A percentile compares a stretch with the other conserved stretches of the same genome.
phyloP scores from a whole-genome alignment of 2,329 filamentous ascomycete species.

The Paraphaeosphaeria minitans region DNA sequence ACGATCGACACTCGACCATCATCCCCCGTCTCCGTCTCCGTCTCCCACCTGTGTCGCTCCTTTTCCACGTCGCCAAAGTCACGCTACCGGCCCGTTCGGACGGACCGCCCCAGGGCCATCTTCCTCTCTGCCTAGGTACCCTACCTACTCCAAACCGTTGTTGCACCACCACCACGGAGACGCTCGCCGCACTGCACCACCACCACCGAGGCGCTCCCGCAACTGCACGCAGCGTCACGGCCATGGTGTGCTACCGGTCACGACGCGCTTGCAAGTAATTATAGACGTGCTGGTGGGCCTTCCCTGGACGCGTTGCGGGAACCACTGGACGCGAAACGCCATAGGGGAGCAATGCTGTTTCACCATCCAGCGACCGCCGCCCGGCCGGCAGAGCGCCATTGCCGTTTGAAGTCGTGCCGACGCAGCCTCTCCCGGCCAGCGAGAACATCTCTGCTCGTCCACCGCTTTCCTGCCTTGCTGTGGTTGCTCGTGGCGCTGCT shows the following conservation, averaged over 20 bases:
- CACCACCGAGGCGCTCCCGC: not conserved
- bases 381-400: conserved; percentile 18
- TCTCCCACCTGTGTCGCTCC: conserved; percentile 31
- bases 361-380: conserved; percentile 35
- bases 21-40: conserved; percentile 14
- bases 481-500: conserved; percentile 35
- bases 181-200: not conserved
- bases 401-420: conserved; percentile 28
- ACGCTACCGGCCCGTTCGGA: conserved; percentile 18
- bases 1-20: conserved; percentile 30
- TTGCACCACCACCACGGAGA: conserved; percentile 2
- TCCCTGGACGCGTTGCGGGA: conserved; percentile 5
- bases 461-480: conserved; percentile 21
- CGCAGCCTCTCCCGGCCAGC: conserved; percentile 24
- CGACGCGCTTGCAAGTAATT: conserved; percentile 25
- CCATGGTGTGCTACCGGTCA: conserved; percentile 27
- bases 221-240: conserved; percentile 10
- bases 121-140: not conserved
- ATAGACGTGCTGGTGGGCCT: conserved; percentile 12
- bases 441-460: conserved; percentile 16
- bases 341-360: conserved; percentile 33
- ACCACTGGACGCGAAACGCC: conserved; percentile 21
- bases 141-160: not conserved
- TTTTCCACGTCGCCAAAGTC: conserved; percentile 22
- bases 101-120: conserved; percentile 8